Conservation (phyloP, 805 yeast species). For the Jamesozyma spencerorum region DNA sequence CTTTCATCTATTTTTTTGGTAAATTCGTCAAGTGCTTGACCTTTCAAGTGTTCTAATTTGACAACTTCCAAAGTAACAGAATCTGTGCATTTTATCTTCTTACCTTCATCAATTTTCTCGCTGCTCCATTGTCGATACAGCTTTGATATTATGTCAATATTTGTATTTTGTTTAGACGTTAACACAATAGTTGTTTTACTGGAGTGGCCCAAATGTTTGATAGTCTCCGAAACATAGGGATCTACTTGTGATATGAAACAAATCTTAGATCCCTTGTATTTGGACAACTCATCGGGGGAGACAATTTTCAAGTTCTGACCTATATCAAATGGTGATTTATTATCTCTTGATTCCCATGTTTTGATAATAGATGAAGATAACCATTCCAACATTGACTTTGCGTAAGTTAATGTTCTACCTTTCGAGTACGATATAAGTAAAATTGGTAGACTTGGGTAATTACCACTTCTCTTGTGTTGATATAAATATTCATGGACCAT, state of each 20-base stretch:
- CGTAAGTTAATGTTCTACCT: slow-evolving; percentile 66
- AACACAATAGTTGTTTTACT: slow-evolving; percentile 63
- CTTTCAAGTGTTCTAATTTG: slow-evolving; percentile 42
- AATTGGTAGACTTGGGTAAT: slow-evolving; percentile 48
- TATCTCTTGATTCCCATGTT: slow-evolving; percentile 67
- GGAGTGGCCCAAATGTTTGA: slow-evolving; percentile 48
- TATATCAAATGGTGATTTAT: slow-evolving; percentile 63
- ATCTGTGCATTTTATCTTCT: slow-evolving; percentile 46
- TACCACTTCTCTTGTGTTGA: slow-evolving; percentile 25
- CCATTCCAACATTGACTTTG: slow-evolving; percentile 91
- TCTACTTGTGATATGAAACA: slow-evolving; percentile 71
- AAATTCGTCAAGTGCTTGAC: slow-evolving; percentile 42
- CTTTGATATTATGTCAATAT: slow-evolving; percentile 7
- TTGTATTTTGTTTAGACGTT: slow-evolving; percentile 37
- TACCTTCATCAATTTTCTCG: slow-evolving; percentile 48
- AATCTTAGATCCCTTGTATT: slow-evolving; percentile 61
- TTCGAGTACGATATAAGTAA: slow-evolving; percentile 71
- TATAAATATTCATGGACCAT: slow-evolving; percentile 58
- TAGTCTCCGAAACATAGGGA: slow-evolving; percentile 44
- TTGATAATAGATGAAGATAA: slow-evolving; percentile 80
- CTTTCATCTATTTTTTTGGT: slow-evolving; percentile 38
- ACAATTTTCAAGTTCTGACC: slow-evolving; percentile 51
- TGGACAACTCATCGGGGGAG: slow-evolving; percentile 45
- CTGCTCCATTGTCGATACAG: slow-evolving; percentile 39
- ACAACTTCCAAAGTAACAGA: slow-evolving; percentile 28